Percentiles rank a stretch among this genome's conserved stretches.
phyloP scores from a whole-genome alignment of 2,329 filamentous ascomycete species.

The Fusarium sp. region DNA sequence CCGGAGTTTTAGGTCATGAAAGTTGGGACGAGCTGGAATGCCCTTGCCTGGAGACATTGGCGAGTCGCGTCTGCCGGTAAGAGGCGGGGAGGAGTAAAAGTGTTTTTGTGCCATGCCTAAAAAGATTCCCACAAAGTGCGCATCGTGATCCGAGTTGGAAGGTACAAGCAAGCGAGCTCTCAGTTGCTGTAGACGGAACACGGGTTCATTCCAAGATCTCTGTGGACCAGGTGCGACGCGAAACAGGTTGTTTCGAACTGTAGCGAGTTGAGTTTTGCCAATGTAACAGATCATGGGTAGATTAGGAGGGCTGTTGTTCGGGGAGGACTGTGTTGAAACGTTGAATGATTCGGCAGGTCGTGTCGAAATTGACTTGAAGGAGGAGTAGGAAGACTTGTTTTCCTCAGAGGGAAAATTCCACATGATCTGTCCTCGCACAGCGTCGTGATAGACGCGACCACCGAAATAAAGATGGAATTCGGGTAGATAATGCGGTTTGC shows the following conservation, averaged over 20 bases:
- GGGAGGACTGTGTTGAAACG: slow-evolving; percentile 39
- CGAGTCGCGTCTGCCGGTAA: slow-evolving; percentile 41
- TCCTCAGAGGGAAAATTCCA: slow-evolving; percentile 57
- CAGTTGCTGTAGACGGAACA: slow-evolving; percentile 59
- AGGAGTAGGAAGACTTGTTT: slow-evolving; percentile 44
- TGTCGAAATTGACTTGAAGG: slow-evolving; percentile 54
- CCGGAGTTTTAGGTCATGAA: slow-evolving; percentile 61
- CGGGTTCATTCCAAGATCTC: slow-evolving; percentile 57
- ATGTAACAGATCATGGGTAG: slow-evolving; percentile 59
- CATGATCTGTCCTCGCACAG: slow-evolving; percentile 60
- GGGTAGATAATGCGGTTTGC: slow-evolving; percentile 45
- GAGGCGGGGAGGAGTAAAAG: slow-evolving; percentile 55
- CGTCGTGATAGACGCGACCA: slow-evolving; percentile 55
- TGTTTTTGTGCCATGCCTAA: slow-evolving; percentile 67
- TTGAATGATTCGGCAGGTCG: slow-evolving; percentile 48
- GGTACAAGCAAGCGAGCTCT: slow-evolving; percentile 62
- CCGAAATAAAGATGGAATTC: slow-evolving; percentile 65
- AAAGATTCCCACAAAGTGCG: slow-evolving; percentile 63
- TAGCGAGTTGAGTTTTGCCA: slow-evolving; percentile 58
- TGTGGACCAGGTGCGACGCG: slow-evolving; percentile 57
- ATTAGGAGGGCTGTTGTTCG: slow-evolving; percentile 37
- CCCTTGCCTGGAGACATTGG: slow-evolving; percentile 40
- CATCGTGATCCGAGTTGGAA: slow-evolving; percentile 61
- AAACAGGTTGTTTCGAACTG: slow-evolving; percentile 60
- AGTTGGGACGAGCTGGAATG: slow-evolving; percentile 48